A percentile compares a stretch with the other conserved stretches of the same genome.
These are phyloP conservation scores for Tephrocybe sp. DNA, from an alignment of 768 basidiomycete species.

Conservation along the genomic window DNA sequence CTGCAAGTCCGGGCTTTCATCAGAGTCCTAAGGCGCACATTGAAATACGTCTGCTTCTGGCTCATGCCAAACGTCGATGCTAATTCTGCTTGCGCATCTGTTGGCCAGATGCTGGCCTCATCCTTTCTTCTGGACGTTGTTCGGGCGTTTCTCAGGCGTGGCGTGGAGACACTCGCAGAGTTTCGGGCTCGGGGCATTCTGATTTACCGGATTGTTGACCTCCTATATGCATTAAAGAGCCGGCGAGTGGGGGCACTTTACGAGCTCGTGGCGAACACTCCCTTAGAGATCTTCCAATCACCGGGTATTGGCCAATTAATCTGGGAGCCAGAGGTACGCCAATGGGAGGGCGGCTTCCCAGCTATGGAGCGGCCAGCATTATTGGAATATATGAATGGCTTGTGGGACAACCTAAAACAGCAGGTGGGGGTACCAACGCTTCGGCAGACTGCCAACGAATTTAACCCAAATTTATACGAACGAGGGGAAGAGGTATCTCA, in stretches of 20 bases:
- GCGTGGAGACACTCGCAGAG: neutral
- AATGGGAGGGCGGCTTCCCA: neutral
- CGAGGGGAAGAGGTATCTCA: neutral
- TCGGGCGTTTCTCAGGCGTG: neutral
- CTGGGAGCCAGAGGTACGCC: neutral
- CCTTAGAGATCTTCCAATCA: neutral
- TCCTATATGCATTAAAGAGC: neutral
- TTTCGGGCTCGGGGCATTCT: conserved; percentile 1
- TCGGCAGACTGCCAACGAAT: neutral
- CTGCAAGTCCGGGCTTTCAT: conserved; percentile 1
- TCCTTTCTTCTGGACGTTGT: conserved; percentile 6
- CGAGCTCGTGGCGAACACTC: neutral
- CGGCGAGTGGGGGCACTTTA: neutral
- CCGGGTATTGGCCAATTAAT: neutral
- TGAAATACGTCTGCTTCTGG: conserved; percentile 12
- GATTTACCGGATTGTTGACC: conserved; percentile 1
- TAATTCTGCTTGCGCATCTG: neutral
- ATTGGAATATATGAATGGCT: neutral
- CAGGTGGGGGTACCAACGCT: neutral
- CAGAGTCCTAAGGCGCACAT: conserved; percentile 4
- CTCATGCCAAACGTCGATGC: neutral
- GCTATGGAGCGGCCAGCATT: neutral
- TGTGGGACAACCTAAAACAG: neutral
- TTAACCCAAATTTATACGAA: neutral
- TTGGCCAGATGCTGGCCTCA: neutral